phyloP scores from a whole-genome alignment of 805 yeast genomes.

The Sugiyamaella lignohabitans region DNA sequence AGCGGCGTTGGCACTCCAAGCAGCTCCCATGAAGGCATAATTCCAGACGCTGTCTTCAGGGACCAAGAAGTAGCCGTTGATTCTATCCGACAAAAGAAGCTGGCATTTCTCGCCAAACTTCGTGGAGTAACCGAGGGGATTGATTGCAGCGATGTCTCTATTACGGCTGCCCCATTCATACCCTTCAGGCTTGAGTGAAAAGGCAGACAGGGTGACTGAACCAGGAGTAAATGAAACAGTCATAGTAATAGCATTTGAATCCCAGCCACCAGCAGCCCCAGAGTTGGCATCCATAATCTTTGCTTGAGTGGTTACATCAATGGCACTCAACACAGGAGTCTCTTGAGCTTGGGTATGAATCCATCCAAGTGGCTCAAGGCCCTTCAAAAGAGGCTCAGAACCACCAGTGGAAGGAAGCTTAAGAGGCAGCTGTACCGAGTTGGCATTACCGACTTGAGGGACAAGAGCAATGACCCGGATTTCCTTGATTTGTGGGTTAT shows the following conservation, averaged over 20 bases:
- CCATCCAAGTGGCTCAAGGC: slow-evolving; percentile 82
- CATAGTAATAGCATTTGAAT: slow-evolving; percentile 45
- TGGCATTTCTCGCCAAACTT: slow-evolving; percentile 58
- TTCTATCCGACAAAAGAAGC: slow-evolving; percentile 62
- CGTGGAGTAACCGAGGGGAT: slow-evolving; percentile 63
- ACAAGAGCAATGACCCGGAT: slow-evolving; percentile 66
- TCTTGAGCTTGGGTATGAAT: slow-evolving; percentile 82
- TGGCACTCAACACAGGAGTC: slow-evolving; percentile 52
- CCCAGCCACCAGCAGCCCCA: slow-evolving; percentile 34
- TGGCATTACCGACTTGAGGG: slow-evolving; percentile 79
- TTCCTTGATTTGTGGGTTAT: slow-evolving; percentile 69
- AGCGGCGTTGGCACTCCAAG: slow-evolving; percentile 59
- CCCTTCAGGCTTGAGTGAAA: slow-evolving; percentile 56
- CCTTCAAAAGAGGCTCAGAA: slow-evolving; percentile 38
- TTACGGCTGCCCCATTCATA: slow-evolving; percentile 69
- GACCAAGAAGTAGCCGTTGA: slow-evolving; percentile 76
- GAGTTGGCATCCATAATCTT: slow-evolving; percentile 31
- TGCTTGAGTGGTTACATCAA: slow-evolving; percentile 61
- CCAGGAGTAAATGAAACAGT: slow-evolving; percentile 76
- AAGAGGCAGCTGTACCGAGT: slow-evolving; percentile 55
- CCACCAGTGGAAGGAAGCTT: slow-evolving; percentile 29
- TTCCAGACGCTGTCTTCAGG: slow-evolving; percentile 89
- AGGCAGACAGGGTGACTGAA: slow-evolving; percentile 69
- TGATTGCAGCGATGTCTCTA: slow-evolving; percentile 45
- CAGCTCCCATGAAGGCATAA: slow-evolving; percentile 78